Evolutionary conservation across 2,329 filamentous ascomycete species (phyloP), one percentile per base, ranked within the genome.

Genomic region (Alternaria brassicicola): DNA sequence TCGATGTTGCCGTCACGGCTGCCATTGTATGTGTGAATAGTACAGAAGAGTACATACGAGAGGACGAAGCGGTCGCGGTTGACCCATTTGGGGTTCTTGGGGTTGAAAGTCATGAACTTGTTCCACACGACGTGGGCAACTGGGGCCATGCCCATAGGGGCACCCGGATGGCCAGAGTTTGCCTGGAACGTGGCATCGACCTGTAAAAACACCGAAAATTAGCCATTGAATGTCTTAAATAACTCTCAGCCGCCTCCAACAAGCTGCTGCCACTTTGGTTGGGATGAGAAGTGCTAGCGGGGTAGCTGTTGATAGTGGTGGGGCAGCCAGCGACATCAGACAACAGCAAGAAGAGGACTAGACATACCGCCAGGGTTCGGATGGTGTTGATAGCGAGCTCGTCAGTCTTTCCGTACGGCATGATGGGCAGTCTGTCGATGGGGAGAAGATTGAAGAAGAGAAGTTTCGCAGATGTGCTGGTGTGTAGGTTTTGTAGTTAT

Each of bases 81-180:
- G 74, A 95, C 76, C 93, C 93, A 99, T 67, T 92, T 86, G 73
- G 95, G 92, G 88, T 97, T 97, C 89, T 97, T 96, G 75, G 95
- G 95, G 89, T 98, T 99, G 88, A 97, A 99, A 80, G 84, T 96
- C 92, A 99, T 92, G 86, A 97, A 96, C 82, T 95, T 96, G 88
- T 97, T 96, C 85, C 92, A 99, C 67, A 99, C 88, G 76, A 98
- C 92, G 86, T 98, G 95, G 80, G 95, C 89, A 76, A 93, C 88
- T 64, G 95, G 94, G 76, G 95, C 95, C 92, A 98, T 86, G 78
- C 87, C 89, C 95, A 99, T 99, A 76, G 95, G 95, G 80, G 95
- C 95, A 86, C 95, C 95, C 76, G 95, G 95, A 84, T 99, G 95
- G 79, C 95, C 95, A 68, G 94, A 97, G 88, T 98, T 98, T 80